Conservation (phyloP, 2,329 filamentous ascomycete genomes). For the Penicillium sp. region DNA sequence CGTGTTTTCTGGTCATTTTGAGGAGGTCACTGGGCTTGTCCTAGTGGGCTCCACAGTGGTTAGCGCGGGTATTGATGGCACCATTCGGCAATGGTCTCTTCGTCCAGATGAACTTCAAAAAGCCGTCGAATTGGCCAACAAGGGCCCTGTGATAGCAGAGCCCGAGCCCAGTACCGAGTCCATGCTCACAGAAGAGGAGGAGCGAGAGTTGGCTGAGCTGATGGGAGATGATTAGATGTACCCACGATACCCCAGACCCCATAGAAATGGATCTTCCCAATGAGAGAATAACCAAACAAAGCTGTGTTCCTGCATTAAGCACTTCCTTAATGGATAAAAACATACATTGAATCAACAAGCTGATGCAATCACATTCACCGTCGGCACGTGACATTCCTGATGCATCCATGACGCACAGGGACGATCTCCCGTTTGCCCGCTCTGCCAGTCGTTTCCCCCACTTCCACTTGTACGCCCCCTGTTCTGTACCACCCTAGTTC, state of each 20-base stretch:
- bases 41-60: slow-evolving; percentile 62
- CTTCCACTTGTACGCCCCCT: slow-evolving; percentile 11
- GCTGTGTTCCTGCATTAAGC: background rate
- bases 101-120: slow-evolving; percentile 60
- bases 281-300: background rate
- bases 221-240: slow-evolving; percentile 66
- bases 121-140: slow-evolving; percentile 52
- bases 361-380: background rate
- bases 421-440: slow-evolving; percentile 29
- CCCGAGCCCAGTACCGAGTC: slow-evolving; percentile 50
- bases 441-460: slow-evolving; percentile 17
- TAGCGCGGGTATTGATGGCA: slow-evolving; percentile 88
- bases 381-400: slow-evolving; percentile 27
- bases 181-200: slow-evolving; percentile 80
- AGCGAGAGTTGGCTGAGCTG: slow-evolving; percentile 85
- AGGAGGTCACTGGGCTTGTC: slow-evolving; percentile 83
- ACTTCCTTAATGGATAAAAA: background rate
- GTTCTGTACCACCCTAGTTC: slow-evolving; percentile 6
- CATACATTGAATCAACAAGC: background rate
- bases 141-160: slow-evolving; percentile 44
- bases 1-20: slow-evolving; percentile 79
- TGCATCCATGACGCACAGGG: slow-evolving; percentile 35
- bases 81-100: slow-evolving; percentile 81
- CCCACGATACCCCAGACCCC: slow-evolving; percentile 14
- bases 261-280: background rate